phyloP scores from a whole-genome alignment of 1,139 yeast species.

The Yamadazyma spencermartinsiae region DNA sequence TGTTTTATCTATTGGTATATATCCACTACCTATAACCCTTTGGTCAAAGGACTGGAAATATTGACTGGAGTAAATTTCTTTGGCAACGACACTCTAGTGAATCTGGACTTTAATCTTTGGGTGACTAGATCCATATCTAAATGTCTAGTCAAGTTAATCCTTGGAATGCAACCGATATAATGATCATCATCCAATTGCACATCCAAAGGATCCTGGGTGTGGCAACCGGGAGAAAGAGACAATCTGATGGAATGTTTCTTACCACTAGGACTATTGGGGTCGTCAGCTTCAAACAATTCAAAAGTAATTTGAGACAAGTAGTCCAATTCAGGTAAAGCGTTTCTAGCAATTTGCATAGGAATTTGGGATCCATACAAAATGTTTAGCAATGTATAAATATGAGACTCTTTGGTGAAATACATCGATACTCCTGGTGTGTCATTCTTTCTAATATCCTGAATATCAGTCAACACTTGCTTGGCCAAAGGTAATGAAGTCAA shows the following conservation, averaged over 20 bases:
- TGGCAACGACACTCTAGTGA: conserved; percentile 85
- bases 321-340: conserved; percentile 94
- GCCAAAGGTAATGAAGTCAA: conserved; percentile 93
- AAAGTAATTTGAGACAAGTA: conserved; percentile 93
- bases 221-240: conserved; percentile 95
- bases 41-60: conserved; percentile 64
- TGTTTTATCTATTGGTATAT: background rate
- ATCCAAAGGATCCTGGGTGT: conserved; percentile 95
- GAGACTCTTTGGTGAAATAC: conserved; percentile 96
- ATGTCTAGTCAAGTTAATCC: conserved; percentile 86
- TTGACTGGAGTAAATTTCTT: conserved; percentile 90
- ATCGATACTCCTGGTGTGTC: conserved; percentile 82
- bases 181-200: conserved; percentile 96
- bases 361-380: conserved; percentile 91
- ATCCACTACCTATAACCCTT: conserved; percentile 19
- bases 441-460: conserved; percentile 74
- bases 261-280: conserved; percentile 54
- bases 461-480: conserved; percentile 78
- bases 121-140: conserved; percentile 89
- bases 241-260: conserved; percentile 87
- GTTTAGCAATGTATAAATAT: conserved; percentile 88
- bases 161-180: conserved; percentile 93
- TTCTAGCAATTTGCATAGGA: conserved; percentile 91
- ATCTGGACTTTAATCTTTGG: conserved; percentile 78
- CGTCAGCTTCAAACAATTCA: conserved; percentile 85